Conservation (phyloP, 1,139 yeast species). For the Taphrina confusa region DNA sequence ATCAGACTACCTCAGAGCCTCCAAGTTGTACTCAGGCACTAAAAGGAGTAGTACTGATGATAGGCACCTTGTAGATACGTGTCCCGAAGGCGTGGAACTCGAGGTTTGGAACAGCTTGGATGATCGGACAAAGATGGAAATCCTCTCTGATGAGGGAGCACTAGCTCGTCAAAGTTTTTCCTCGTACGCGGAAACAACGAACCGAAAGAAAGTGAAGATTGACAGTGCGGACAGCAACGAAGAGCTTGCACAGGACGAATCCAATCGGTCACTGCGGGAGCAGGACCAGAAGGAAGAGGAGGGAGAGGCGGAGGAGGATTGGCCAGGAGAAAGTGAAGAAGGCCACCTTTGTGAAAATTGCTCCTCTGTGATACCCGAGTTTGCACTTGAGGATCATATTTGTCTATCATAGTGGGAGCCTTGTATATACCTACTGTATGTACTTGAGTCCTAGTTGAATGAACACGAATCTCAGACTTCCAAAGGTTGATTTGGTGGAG, state of each 20-base stretch:
- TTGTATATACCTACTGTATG: background rate
- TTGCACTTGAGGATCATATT: constrained; percentile 21
- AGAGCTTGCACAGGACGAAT: background rate
- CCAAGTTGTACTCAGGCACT: background rate
- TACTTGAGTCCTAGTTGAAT: background rate
- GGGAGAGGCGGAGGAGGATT: background rate
- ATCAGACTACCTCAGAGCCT: background rate
- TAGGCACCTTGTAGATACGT: background rate
- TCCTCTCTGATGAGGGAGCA: background rate
- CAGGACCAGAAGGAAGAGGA: background rate
- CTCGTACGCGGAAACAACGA: background rate
- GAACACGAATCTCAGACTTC: too few species aligned
- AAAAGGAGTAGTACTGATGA: background rate
- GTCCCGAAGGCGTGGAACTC: constrained; percentile 26
- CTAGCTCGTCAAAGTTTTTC: background rate
- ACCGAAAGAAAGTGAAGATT: background rate
- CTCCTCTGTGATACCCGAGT: constrained; percentile 26
- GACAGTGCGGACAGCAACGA: background rate
- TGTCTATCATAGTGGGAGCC: constrained; percentile 5
- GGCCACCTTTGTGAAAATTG: constrained; percentile 22
- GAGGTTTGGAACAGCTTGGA: constrained; percentile 18
- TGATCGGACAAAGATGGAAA: constrained; percentile 2
- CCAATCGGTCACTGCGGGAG: background rate
- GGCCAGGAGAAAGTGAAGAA: constrained; percentile 20
- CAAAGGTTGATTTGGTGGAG: too few species aligned